Conservation (phyloP, 345 rosid species). For the Boechera stricta region DNA sequence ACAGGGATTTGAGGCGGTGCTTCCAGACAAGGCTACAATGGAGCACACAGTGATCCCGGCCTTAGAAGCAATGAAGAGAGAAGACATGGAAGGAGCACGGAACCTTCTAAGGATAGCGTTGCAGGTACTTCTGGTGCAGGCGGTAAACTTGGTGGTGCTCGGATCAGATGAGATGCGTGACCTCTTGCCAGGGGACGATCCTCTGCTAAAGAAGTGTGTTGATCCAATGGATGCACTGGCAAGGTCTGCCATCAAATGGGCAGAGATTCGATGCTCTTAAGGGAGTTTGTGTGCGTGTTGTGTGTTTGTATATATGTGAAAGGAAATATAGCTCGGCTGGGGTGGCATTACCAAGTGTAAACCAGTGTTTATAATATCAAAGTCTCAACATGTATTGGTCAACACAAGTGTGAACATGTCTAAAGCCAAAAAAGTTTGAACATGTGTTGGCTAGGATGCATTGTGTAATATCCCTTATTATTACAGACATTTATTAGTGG, state of each 20-base stretch:
- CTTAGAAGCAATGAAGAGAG: conserved; percentile 52
- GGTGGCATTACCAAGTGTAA: conserved; percentile 12
- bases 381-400: conserved; percentile 25
- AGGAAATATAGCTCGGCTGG: background rate
- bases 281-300: background rate
- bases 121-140: conserved; percentile 64
- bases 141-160: conserved; percentile 63
- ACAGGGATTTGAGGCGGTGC: conserved; percentile 75
- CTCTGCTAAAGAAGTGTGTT: conserved; percentile 61
- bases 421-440: conserved; percentile 16
- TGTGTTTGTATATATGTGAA: conserved; percentile 19
- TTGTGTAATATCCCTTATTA: conserved; percentile 24
- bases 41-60: conserved; percentile 62
- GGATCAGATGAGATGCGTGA: conserved; percentile 65
- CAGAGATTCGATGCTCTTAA: conserved; percentile 38
- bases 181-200: conserved; percentile 62
- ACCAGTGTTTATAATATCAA: background rate
- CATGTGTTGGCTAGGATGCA: conserved; percentile 14
- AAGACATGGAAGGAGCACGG: conserved; percentile 69
- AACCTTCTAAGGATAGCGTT: conserved; percentile 63
- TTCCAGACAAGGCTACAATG: conserved; percentile 66
- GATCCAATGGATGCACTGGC: conserved; percentile 75
- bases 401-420: conserved; percentile 32
- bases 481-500: conserved; percentile 36
- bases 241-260: conserved; percentile 63